Evolutionary conservation across 768 basidiomycete genomes (phyloP).

Genomic region (Amanita rubescens): DNA sequence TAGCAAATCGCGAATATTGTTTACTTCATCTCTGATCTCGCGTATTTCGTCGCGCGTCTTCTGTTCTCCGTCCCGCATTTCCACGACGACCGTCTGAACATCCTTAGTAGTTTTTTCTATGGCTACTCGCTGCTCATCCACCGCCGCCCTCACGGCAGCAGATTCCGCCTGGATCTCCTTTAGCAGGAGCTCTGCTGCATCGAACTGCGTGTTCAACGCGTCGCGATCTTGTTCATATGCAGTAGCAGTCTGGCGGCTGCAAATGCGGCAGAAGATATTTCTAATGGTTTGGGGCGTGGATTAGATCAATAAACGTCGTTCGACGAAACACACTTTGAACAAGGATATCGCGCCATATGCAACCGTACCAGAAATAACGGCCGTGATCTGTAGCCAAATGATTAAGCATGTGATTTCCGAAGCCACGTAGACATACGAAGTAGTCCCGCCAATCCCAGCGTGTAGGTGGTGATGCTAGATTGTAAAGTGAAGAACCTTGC

Average conservation of each 20-base stretch:
- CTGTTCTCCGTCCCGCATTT: conserved; percentile 72
- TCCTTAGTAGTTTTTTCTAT: conserved; percentile 68
- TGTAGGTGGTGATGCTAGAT: conserved; percentile 31
- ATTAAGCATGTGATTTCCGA: conserved; percentile 18
- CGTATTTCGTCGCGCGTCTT: conserved; percentile 84
- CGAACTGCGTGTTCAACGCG: conserved; percentile 82
- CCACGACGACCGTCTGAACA: conserved; percentile 63
- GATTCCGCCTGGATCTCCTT: conserved; percentile 78
- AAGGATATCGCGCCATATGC: conserved; percentile 75
- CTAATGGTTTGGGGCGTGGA: conserved; percentile 28
- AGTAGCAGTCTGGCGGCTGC: conserved; percentile 75
- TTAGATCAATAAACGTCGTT: not conserved
- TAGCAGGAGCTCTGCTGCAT: conserved; percentile 75
- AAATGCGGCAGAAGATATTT: conserved; percentile 92
- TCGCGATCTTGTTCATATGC: conserved; percentile 87
- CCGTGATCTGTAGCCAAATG: conserved; percentile 63
- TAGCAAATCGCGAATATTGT: conserved; percentile 83
- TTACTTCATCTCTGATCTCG: conserved; percentile 87
- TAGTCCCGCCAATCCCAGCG: conserved; percentile 96
- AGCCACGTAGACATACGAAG: conserved; percentile 54
- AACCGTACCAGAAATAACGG: conserved; percentile 81
- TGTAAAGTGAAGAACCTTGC: conserved; percentile 8
- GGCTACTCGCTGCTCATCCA: conserved; percentile 69
- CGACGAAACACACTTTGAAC: conserved; percentile 48
- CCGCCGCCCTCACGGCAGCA: conserved; percentile 56